These are phyloP conservation scores for Raffaelea ambrosiae DNA, from an alignment of 2,329 filamentous ascomycete species.

Conservation along the genomic window DNA sequence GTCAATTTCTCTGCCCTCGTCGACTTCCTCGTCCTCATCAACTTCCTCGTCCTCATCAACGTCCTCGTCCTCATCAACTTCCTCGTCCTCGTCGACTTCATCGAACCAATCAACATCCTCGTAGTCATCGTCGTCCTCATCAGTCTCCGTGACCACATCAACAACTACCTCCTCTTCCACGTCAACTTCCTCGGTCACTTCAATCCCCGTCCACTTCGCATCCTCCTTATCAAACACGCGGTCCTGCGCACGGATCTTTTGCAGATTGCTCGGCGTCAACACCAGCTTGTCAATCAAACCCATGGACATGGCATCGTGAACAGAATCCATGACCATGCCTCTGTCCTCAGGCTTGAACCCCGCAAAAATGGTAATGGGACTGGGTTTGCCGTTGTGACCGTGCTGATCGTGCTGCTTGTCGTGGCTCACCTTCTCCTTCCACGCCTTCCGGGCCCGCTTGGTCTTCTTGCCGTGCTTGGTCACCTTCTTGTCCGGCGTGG, in stretches of 20 bases:
- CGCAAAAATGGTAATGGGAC: constrained; percentile 12
- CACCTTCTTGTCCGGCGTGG: neutral
- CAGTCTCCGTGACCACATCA: no score
- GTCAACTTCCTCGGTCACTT: no score
- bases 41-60: no score
- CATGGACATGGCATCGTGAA: no score
- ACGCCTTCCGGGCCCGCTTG: neutral
- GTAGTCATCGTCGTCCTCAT: no score
- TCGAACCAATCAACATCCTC: no score
- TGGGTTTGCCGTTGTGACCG: neutral
- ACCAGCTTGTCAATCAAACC: constrained; percentile 11
- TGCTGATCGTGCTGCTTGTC: no score
- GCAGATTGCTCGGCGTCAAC: constrained; percentile 12
- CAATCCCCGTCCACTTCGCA: neutral
- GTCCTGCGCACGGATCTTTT: constrained; percentile 11
- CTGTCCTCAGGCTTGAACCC: constrained; percentile 11
- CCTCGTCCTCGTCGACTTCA: no score
- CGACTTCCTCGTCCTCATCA: no score
- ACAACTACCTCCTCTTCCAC: no score
- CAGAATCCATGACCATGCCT: constrained; percentile 5
- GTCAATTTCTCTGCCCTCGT: neutral
- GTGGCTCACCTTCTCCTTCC: neutral
- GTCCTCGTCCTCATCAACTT: no score
- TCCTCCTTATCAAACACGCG: neutral
- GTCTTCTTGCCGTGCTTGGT: neutral